A percentile compares a stretch with the other conserved stretches of the same genome.
phyloP scores from a whole-genome alignment of 139 green algal species.

The Yamagishiella unicocca region DNA sequence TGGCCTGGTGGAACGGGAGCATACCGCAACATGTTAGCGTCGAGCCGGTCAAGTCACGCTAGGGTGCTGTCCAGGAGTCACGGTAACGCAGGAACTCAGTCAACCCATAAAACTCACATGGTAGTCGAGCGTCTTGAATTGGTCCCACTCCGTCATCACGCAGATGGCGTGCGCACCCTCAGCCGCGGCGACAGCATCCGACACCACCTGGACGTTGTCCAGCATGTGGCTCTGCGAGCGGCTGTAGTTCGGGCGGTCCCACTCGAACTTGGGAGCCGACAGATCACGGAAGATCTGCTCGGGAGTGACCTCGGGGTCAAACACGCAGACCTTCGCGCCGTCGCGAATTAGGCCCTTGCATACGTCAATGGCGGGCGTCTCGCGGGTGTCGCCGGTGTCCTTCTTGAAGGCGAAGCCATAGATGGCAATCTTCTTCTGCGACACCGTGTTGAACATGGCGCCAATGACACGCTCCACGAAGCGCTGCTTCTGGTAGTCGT shows the following conservation, averaged over 20 bases:
- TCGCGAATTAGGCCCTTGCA: conserved; percentile 90
- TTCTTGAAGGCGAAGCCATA: conserved; percentile 99
- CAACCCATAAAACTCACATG: too few species aligned
- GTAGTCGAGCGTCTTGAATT: conserved; percentile 95
- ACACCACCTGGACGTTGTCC: conserved; percentile 64
- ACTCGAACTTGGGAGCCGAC: conserved; percentile 90
- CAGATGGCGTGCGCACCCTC: conserved; percentile 89
- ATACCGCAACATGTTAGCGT: too few species aligned
- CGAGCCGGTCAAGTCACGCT: too few species aligned
- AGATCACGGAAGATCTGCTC: conserved; percentile 92
- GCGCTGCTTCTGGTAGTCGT: conserved; percentile 99
- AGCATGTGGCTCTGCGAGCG: conserved; percentile 65
- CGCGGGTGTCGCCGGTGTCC: conserved; percentile 95
- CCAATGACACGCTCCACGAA: conserved; percentile 97
- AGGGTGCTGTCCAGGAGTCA: too few species aligned
- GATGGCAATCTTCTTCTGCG: conserved; percentile 95
- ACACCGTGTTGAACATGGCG: conserved; percentile 99
- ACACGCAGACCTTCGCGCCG: conserved; percentile 80
- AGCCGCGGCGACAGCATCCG: conserved; percentile 75
- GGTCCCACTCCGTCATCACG: conserved; percentile 99
- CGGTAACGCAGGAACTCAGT: too few species aligned
- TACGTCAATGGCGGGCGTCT: conserved; percentile 99
- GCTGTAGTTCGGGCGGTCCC: conserved; percentile 88
- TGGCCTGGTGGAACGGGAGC: too few species aligned
- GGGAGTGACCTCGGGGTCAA: conserved; percentile 92